Conservation (phyloP, 2,329 filamentous ascomycete genomes). For the Fusarium robinianum region DNA sequence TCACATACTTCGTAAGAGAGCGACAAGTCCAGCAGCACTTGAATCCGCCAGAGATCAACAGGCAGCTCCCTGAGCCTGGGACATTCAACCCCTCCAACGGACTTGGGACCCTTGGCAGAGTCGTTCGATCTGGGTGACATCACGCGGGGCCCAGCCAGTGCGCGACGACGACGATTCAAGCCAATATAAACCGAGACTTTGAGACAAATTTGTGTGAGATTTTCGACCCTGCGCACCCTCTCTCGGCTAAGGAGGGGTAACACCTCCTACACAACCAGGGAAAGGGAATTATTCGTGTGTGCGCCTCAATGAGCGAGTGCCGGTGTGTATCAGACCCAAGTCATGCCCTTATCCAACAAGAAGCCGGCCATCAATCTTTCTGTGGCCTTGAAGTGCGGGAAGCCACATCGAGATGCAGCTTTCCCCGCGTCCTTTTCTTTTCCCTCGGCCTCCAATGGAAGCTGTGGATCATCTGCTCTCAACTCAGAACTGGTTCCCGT, state of each 20-base stretch:
- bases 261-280: slow-evolving; percentile 1
- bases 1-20: too few relatives aligned
- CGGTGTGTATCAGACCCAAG: neutral
- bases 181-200: slow-evolving; percentile 19
- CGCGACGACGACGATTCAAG: too few relatives aligned
- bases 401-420: too few relatives aligned
- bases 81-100: slow-evolving; percentile 6
- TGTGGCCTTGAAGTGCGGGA: slow-evolving; percentile 15
- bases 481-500: slow-evolving; percentile 12
- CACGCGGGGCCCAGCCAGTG: slow-evolving; percentile 18
- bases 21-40: too few relatives aligned
- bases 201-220: slow-evolving; percentile 26
- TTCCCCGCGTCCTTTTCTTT: slow-evolving; percentile 20
- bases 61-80: neutral
- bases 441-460: slow-evolving; percentile 4
- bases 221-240: slow-evolving; percentile 3
- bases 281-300: too few relatives aligned
- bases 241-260: slow-evolving; percentile 18
- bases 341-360: neutral
- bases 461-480: slow-evolving; percentile 15
- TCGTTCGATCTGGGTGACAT: slow-evolving; percentile 35
- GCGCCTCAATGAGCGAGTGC: too few relatives aligned
- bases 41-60: neutral
- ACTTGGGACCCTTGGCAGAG: slow-evolving; percentile 14
- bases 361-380: neutral